Evolutionary conservation across 768 basidiomycete species (phyloP).

Genomic region (Boletus tomentosulus): DNA sequence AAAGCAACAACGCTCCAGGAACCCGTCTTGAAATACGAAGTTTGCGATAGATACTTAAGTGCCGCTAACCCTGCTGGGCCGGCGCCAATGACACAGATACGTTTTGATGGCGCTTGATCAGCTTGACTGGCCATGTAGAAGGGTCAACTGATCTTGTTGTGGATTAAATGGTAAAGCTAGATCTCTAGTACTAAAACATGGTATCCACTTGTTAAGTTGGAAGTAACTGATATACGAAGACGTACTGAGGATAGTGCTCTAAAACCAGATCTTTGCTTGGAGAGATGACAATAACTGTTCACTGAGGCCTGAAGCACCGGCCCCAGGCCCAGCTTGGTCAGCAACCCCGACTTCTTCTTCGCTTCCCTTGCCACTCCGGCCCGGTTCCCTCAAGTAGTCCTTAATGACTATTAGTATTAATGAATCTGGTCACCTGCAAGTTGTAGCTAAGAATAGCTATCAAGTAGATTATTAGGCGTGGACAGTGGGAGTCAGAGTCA

Average conservation of each 20-base stretch:
- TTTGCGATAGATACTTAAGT: constrained; percentile 61
- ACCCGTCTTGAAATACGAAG: constrained; percentile 50
- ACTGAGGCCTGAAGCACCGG: background rate
- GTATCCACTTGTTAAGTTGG: background rate
- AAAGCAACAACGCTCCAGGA: constrained; percentile 63
- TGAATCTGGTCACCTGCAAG: background rate
- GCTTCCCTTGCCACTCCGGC: background rate
- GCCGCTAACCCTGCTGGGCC: constrained; percentile 73
- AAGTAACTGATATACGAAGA: background rate
- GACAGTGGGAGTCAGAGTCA: no score
- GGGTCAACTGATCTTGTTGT: background rate
- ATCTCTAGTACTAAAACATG: background rate
- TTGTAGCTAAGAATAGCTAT: no score
- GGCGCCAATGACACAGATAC: constrained; percentile 70
- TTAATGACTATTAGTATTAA: background rate
- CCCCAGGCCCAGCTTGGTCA: background rate
- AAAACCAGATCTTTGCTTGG: background rate
- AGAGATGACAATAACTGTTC: background rate
- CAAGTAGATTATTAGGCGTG: no score
- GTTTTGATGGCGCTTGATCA: constrained; percentile 22
- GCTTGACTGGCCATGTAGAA: constrained; percentile 4
- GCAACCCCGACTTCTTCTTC: background rate
- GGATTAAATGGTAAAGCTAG: background rate
- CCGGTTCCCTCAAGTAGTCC: background rate
- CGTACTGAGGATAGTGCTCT: background rate